Conservation (phyloP, 352 stramenopile species). For the Chrysophaeum taylorii region DNA sequence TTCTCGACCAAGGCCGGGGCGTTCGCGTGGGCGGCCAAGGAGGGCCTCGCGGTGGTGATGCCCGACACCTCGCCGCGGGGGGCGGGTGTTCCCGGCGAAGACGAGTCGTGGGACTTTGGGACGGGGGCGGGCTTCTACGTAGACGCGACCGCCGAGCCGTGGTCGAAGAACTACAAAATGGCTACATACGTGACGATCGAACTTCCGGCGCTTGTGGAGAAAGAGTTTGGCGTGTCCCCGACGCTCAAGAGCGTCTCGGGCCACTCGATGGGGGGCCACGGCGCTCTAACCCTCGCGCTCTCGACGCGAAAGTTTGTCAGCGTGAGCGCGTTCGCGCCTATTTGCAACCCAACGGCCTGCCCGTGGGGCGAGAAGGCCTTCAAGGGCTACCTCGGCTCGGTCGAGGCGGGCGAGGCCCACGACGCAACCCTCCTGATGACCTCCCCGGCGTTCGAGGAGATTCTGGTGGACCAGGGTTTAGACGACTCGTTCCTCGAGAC, state of each 20-base stretch:
- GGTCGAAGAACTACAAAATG: conserved; percentile 88
- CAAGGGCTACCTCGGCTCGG: conserved; percentile 81
- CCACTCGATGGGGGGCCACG: conserved; percentile 94
- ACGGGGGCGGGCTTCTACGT: conserved; percentile 93
- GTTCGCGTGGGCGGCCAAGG: conserved; percentile 66
- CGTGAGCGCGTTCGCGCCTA: conserved; percentile 89
- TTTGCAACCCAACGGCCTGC: conserved; percentile 81
- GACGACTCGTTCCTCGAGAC: conserved; percentile 37
- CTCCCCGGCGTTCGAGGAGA: conserved; percentile 33
- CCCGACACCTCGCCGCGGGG: conserved; percentile 86
- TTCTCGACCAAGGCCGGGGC: conserved; percentile 85
- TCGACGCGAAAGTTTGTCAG: conserved; percentile 66
- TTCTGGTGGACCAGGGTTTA: conserved; percentile 42
- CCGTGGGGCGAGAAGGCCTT: conserved; percentile 98
- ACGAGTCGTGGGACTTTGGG: conserved; percentile 90
- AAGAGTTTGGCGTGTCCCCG: conserved; percentile 68
- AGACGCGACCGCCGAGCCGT: conserved; percentile 83
- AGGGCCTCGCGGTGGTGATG: conserved; percentile 83
- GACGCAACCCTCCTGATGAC: conserved; percentile 80
- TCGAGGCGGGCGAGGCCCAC: conserved; percentile 59
- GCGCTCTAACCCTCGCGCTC: conserved; percentile 84
- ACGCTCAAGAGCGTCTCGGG: conserved; percentile 70
- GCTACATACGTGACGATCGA: conserved; percentile 92
- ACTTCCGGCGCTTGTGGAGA: conserved; percentile 68
- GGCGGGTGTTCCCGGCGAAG: conserved; percentile 74